Percentiles rank a stretch among this genome's conserved stretches.
These are phyloP conservation scores for Malbranchea cinnamomea DNA, from an alignment of 2,329 filamentous ascomycete genomes.

Conservation along the genomic window DNA sequence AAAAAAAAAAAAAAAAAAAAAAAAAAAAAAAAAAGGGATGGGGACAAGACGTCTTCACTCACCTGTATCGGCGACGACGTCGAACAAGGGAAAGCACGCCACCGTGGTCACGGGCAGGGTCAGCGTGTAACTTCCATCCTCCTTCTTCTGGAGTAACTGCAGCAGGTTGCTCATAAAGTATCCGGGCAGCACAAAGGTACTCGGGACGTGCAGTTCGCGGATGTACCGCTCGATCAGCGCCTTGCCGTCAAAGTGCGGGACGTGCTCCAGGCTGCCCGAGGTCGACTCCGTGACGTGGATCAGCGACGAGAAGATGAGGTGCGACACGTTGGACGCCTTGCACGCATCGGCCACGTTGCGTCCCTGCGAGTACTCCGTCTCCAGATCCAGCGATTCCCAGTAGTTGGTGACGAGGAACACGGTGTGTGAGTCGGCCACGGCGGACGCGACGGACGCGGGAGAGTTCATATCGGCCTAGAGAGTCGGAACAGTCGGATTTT, in stretches of 20 bases:
- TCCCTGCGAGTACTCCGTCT: slow-evolving; percentile 23
- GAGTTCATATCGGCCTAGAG: slow-evolving; percentile 29
- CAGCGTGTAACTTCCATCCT: slow-evolving; percentile 17
- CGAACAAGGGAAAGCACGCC: slow-evolving; percentile 30
- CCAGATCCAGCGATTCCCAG: slow-evolving; percentile 24
- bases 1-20: slow-evolving; percentile 26
- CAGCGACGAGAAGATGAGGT: slow-evolving; percentile 29
- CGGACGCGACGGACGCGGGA: slow-evolving; percentile 24
- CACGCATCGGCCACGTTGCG: slow-evolving; percentile 26
- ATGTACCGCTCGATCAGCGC: slow-evolving; percentile 26
- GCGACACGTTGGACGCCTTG: slow-evolving; percentile 21
- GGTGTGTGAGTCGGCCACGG: slow-evolving; percentile 31
- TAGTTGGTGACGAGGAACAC: slow-evolving; percentile 36
- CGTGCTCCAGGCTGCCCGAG: slow-evolving; percentile 19
- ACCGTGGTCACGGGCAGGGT: slow-evolving; percentile 14
- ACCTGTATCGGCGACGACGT: slow-evolving; percentile 31
- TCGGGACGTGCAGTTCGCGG: slow-evolving; percentile 18
- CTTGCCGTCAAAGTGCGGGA: slow-evolving; percentile 30
- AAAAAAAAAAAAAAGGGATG: slow-evolving; percentile 29
- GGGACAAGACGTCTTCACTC: slow-evolving; percentile 19
- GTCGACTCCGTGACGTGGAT: slow-evolving; percentile 18
- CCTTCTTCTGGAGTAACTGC: slow-evolving; percentile 17
- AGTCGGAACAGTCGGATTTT: slow-evolving; percentile 23
- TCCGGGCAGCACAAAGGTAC: slow-evolving; percentile 28
- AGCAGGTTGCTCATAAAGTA: slow-evolving; percentile 31